Conservation (phyloP, 495 filamentous ascomycete species). For the Penicillium waksmanii region DNA sequence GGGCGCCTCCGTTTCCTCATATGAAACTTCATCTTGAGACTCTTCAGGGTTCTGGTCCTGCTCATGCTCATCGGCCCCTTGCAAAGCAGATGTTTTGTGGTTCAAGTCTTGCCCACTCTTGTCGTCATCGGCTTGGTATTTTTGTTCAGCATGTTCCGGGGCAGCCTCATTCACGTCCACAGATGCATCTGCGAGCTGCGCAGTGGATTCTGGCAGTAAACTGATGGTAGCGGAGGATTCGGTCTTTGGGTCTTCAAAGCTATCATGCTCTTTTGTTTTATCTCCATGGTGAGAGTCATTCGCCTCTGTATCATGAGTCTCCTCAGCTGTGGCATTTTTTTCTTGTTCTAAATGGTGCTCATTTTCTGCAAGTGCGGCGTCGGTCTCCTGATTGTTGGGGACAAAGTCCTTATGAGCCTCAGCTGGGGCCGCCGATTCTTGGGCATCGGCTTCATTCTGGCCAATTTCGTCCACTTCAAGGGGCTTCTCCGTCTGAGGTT, state of each 20-base stretch:
- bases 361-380: constrained; percentile 10
- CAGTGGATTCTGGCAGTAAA: constrained; percentile 18
- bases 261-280: constrained; percentile 24
- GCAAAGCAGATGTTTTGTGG: not conserved
- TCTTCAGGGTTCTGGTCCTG: constrained; percentile 12
- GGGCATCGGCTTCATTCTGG: not conserved
- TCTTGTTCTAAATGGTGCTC: constrained; percentile 12
- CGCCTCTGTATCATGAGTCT: constrained; percentile 1
- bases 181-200: constrained; percentile 20
- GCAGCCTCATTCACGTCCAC: constrained; percentile 5
- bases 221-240: constrained; percentile 39
- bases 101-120: not conserved
- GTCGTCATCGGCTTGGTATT: not conserved
- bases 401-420: not conserved
- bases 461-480: not conserved
- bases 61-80: not conserved
- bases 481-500: constrained; percentile 3
- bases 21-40: constrained; percentile 4
- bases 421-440: not conserved
- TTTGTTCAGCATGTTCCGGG: not conserved
- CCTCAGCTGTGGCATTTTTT: constrained; percentile 9
- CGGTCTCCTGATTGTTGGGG: constrained; percentile 3
- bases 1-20: not conserved
- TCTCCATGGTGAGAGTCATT: constrained; percentile 2
- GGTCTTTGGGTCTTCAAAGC: constrained; percentile 34